These are phyloP conservation scores for Panicum virgatum DNA, from an alignment of 202 grass and related monocot species.

Conservation along the genomic window DNA sequence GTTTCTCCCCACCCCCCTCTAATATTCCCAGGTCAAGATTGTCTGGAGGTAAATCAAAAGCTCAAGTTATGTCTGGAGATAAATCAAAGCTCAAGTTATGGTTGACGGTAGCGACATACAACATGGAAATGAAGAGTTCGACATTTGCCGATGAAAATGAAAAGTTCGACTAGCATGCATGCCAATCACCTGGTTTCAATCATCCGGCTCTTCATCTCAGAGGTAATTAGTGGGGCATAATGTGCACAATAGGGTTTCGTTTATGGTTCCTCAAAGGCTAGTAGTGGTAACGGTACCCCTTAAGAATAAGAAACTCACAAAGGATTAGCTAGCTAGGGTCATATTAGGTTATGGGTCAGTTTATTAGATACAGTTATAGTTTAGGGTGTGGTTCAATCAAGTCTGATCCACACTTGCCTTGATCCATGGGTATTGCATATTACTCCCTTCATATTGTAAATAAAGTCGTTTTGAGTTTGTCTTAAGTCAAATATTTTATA, in stretches of 20 bases:
- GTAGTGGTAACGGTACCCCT: neutral
- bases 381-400: neutral
- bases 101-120: neutral
- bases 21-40: neutral
- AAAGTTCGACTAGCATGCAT: no score
- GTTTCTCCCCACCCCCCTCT: neutral
- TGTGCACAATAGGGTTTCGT: neutral
- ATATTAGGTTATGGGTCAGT: neutral
- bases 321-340: neutral
- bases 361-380: neutral
- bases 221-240: no score
- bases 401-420: neutral
- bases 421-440: neutral
- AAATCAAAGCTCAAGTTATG: neutral
- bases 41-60: no score
- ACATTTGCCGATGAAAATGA: neutral
- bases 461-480: no score
- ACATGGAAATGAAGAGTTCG: no score
- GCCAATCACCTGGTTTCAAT: no score
- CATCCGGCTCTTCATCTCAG: no score
- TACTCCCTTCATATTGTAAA: no score
- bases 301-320: neutral
- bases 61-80: no score
- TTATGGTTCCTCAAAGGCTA: neutral
- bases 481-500: no score